Percentiles rank a stretch among this genome's conserved stretches.
phyloP scores from a whole-genome alignment of 106 monocot genomes.

The Chionographis japonica region DNA sequence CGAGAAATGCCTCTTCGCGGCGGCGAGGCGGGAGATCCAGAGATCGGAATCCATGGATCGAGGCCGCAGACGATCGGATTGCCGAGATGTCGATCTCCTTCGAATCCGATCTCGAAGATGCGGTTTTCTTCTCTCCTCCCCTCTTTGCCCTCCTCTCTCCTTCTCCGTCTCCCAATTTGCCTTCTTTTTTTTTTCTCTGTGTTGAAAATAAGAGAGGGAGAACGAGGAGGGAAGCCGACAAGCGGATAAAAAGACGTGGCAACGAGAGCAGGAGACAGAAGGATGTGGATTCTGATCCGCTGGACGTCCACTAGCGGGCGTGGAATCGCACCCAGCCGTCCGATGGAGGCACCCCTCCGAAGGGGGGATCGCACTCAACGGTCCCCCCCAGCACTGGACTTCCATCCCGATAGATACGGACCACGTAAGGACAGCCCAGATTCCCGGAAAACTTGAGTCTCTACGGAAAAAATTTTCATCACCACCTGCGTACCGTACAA shows the following conservation, averaged over 20 bases:
- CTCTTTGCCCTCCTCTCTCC: not conserved
- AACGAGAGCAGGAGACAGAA: no score
- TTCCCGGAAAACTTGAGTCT: no score
- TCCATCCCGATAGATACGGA: not conserved
- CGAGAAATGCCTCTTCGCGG: constrained; percentile 72
- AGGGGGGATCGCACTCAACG: no score
- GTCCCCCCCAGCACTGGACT: not conserved
- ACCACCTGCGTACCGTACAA: no score
- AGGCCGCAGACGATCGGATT: not conserved
- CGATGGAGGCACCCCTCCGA: no score
- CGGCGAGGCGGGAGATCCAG: constrained; percentile 78
- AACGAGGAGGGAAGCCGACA: not conserved
- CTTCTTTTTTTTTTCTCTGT: not conserved
- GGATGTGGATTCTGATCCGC: no score
- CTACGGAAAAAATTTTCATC: no score
- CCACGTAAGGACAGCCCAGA: no score
- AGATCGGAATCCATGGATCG: constrained; percentile 77
- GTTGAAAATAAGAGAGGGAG: constrained; percentile 6
- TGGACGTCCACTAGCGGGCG: no score
- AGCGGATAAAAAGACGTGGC: not conserved
- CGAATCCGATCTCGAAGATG: not conserved
- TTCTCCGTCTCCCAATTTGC: no score
- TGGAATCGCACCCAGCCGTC: no score
- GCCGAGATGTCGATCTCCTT: not conserved
- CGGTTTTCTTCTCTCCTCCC: not conserved